phyloP scores from a whole-genome alignment of 306 rosid species.

The Arachis hypogaea region DNA sequence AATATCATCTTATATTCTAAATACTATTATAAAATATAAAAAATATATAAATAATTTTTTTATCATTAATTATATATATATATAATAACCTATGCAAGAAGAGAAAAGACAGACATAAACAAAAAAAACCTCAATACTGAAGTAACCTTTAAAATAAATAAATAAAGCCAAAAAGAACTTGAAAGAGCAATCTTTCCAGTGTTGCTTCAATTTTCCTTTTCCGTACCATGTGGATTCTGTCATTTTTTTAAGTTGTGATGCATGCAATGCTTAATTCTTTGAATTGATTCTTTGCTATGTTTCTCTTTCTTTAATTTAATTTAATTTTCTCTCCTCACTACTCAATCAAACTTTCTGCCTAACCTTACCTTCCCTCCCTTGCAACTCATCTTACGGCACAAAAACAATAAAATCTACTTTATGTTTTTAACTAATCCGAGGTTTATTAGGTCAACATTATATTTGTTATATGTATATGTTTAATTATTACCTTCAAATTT shows the following conservation, averaged over 20 bases:
- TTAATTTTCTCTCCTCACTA: neutral
- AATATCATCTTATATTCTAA: no score
- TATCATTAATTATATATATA: no score
- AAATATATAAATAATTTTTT: no score
- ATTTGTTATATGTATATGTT: no score
- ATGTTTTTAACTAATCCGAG: slow-evolving; percentile 1
- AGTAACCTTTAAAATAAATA: slow-evolving; percentile 38
- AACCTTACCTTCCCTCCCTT: slow-evolving; percentile 16
- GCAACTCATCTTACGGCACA: slow-evolving; percentile 31
- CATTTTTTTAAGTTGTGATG: slow-evolving; percentile 11
- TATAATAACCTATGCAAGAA: no score
- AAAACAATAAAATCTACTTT: neutral
- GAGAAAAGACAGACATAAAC: no score
- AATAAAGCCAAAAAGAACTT: slow-evolving; percentile 29
- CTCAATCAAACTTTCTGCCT: slow-evolving; percentile 47
- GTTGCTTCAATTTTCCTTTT: slow-evolving; percentile 29
- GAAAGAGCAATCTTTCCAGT: slow-evolving; percentile 2
- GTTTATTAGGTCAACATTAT: slow-evolving; percentile 4
- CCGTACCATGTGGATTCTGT: slow-evolving; percentile 39
- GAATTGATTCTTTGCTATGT: neutral
- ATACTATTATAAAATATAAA: no score
- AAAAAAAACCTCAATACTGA: neutral
- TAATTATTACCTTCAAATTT: slow-evolving; percentile 12
- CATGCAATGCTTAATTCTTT: slow-evolving; percentile 11
- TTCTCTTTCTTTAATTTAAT: neutral